Conservation (phyloP, 164 flowering plant genomes). For the Vitis rupestris region DNA sequence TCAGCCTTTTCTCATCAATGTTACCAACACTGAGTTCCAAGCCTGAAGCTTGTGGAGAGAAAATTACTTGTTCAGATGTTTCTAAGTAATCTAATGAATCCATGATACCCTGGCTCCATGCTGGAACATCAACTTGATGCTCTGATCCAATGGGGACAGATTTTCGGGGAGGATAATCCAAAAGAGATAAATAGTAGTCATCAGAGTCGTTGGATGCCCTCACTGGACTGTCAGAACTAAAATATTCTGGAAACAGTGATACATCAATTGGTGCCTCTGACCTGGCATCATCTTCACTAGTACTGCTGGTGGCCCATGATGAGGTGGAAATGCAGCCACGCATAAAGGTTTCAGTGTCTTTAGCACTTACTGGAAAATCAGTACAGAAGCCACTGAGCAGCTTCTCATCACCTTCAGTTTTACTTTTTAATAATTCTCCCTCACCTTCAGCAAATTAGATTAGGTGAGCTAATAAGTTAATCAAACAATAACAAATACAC, state of each 20-base stretch:
- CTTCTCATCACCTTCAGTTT: slow-evolving; percentile 11
- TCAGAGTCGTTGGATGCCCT: slow-evolving; percentile 18
- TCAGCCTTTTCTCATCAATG: slow-evolving; percentile 17
- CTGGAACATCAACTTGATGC: slow-evolving; percentile 43
- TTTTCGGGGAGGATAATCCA: slow-evolving; percentile 29
- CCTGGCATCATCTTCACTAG: slow-evolving; percentile 20
- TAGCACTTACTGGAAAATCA: slow-evolving; percentile 1
- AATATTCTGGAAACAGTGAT: slow-evolving; percentile 25
- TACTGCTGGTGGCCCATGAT: slow-evolving; percentile 19
- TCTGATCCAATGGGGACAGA: slow-evolving; percentile 40
- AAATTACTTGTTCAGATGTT: background rate
- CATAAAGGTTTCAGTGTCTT: slow-evolving; percentile 12
- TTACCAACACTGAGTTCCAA: slow-evolving; percentile 1
- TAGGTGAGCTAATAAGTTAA: background rate
- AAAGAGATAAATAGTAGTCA: slow-evolving; percentile 23
- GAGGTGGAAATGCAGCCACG: slow-evolving; percentile 12
- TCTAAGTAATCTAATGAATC: background rate
- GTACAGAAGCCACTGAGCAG: slow-evolving; percentile 1
- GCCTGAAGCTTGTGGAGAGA: background rate
- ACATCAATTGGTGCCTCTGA: slow-evolving; percentile 13
- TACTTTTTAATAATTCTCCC: background rate
- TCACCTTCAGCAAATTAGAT: slow-evolving; percentile 6
- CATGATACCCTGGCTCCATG: slow-evolving; percentile 14
- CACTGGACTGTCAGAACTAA: slow-evolving; percentile 10
- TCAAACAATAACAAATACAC: background rate